A percentile compares a stretch with the other conserved stretches of the same genome.
Conservation (phyloP, 176 grass and related monocot species). For the Raddia guianensis region DNA sequence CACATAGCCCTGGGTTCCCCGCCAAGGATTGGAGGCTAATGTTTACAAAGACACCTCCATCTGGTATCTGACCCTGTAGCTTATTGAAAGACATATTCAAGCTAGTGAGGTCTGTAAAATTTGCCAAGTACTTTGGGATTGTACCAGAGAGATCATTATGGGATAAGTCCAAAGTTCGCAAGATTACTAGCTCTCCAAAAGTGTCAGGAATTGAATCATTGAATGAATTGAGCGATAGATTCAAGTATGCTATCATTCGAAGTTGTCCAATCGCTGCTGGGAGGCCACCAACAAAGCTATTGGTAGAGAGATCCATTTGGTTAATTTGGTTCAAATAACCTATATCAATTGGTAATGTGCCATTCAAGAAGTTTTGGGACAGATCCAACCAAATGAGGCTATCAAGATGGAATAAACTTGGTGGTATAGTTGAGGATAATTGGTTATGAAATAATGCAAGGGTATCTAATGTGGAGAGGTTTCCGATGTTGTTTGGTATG, state of each 20-base stretch:
- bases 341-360: neutral
- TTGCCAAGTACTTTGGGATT: neutral
- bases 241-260: too few relatives aligned
- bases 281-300: neutral
- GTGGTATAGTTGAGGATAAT: neutral
- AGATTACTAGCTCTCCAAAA: neutral
- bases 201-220: neutral
- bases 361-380: neutral
- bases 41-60: neutral
- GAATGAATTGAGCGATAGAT: neutral
- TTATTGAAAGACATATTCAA: neutral
- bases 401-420: neutral
- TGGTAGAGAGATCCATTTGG: neutral
- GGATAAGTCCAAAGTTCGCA: neutral
- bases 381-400: neutral
- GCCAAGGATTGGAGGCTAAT: too few relatives aligned
- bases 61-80: neutral
- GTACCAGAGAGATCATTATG: neutral
- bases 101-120: neutral
- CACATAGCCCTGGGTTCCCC: neutral
- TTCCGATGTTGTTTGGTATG: slow-evolving; percentile 4
- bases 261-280: neutral
- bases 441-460: neutral
- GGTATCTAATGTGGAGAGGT: neutral
- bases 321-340: neutral